Base-by-base conservation (phyloP, 148 eudicot genomes). In the Spergularia bocconei region DNA sequence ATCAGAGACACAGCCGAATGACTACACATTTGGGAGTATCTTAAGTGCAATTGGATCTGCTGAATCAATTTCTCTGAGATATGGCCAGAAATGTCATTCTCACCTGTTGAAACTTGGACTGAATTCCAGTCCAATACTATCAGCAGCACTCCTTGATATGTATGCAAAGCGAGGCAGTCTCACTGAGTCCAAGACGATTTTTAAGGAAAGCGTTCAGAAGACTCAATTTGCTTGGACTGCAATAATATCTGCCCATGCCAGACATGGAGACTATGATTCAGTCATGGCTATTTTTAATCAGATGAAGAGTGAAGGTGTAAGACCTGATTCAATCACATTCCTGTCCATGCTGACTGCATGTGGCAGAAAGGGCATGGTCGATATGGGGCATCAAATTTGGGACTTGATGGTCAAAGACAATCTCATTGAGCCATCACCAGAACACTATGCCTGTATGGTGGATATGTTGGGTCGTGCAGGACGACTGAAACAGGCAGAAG, bases 381-480 rank as follows among this genome's bases (percentile, higher is more conserved):
- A 87, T 69, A 80, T 25, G 78, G 97, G 97, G n/a, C 72, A 75
- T 7, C 78, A 86, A 21, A 75, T 95, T 11, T 95, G 93, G 79
- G 82, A 89, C 75, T 80, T 78, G 17, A 90, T 90, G 90, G 79
- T 87, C 51, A 85, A 82, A 23, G 85, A 84, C 29, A 55, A 85
- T 74, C 73, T 79, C 48, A 79, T 90, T 53, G 88, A 88, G 70
- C 93, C 96, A 56, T 84, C 83, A 39, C 58, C 82, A 1, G 91
- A 90, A 87, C 96, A 89, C 78, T 92, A 82, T 65, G 85, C 98
- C 23, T 92, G 92, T 73, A 87, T 95, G 86, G 98, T 95, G 15
- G 98, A 92, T 71, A 87, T 92, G 96, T 86, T 92, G 81, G 97
- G 93, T 21, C 86, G 97, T 39, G 89, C 91, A 17, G 97, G 97